Conservation (phyloP, 108 stramenopile genomes). For the Epipyxis sp. region DNA sequence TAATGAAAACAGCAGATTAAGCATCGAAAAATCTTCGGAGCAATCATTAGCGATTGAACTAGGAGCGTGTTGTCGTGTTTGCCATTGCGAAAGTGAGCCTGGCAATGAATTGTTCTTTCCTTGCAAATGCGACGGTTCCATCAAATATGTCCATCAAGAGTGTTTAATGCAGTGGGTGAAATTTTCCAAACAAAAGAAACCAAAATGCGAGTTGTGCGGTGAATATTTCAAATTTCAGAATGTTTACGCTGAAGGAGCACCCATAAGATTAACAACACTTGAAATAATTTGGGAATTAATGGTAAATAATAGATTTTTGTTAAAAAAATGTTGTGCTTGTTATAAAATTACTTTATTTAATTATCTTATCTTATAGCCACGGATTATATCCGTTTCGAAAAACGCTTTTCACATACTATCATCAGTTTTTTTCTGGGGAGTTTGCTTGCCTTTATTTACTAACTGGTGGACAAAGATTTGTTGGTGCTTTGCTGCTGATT, state of each 20-base stretch:
- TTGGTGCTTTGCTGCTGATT: slow-evolving; percentile 7
- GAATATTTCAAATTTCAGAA: slow-evolving; percentile 23
- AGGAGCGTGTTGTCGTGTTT: slow-evolving; percentile 24
- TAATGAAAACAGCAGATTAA: too few relatives aligned
- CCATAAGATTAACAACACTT: neutral
- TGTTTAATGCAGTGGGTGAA: slow-evolving; percentile 21
- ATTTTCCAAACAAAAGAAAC: neutral
- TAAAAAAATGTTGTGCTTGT: too few relatives aligned
- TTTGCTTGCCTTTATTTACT: slow-evolving; percentile 8
- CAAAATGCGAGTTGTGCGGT: slow-evolving; percentile 22
- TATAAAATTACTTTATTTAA: too few relatives aligned
- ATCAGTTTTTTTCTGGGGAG: too few relatives aligned
- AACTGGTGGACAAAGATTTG: neutral
- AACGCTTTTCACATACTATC: too few relatives aligned
- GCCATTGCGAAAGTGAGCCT: slow-evolving; percentile 23
- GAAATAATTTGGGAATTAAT: neutral
- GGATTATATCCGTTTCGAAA: too few relatives aligned
- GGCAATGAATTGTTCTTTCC: slow-evolving; percentile 2
- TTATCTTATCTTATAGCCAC: too few relatives aligned
- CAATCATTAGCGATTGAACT: too few relatives aligned
- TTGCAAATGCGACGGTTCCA: slow-evolving; percentile 35
- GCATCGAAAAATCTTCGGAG: too few relatives aligned
- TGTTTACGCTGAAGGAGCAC: neutral
- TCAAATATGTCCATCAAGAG: slow-evolving; percentile 31
- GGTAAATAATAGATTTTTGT: too few relatives aligned